Evolutionary conservation across 1,139 yeast genomes (phyloP), one percentile per base, ranked within the genome.

Genomic region (Meyerozyma sp.): DNA sequence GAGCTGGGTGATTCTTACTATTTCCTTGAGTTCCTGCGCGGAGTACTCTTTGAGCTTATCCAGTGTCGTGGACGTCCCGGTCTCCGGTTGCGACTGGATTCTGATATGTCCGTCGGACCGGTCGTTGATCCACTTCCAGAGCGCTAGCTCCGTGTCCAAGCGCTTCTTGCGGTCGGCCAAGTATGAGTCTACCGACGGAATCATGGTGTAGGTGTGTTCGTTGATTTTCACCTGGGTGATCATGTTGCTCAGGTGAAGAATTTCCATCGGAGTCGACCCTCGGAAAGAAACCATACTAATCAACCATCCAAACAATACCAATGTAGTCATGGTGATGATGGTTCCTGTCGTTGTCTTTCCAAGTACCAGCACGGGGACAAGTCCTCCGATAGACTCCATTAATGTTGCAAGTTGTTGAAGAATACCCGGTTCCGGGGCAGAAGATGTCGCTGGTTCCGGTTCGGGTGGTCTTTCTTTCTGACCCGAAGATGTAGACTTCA

Each of bases 101-200:
- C 54, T 47, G n/a, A 61, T 42, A 32, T 54, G 50, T 29, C 60
- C 55, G 5, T 58, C 63, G 41, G 73, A 73, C 42, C 86, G 73
- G 39, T 76, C 77, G 44, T 81, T 79, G 38, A 89, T 74, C 96
- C 96, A 90, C 42, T 79, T 75, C 96, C 96, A 90, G 45, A 90
- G 62, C 36, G 77, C 75, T 34, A 75, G 73, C 61, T 89, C 95
- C 46, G 82, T 78, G 44, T 74, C 70, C 49, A 70, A 53, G 42
- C 63, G 56, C 42, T 61, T 50, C 36, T 60, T 53, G 11, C 59
- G 60, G 46, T 68, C 65, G 42, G 65, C 61, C 43, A 76, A 58
- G 20, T 63, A 63, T 14, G 76, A 60, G 7, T 73, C 75, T 39
- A 71, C 58, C 9, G 73, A 64, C 1, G 84, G 82, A 28, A 77